Base-by-base conservation (phyloP, 2,329 filamentous ascomycete genomes). In the Thielaviopsis musarum region DNA sequence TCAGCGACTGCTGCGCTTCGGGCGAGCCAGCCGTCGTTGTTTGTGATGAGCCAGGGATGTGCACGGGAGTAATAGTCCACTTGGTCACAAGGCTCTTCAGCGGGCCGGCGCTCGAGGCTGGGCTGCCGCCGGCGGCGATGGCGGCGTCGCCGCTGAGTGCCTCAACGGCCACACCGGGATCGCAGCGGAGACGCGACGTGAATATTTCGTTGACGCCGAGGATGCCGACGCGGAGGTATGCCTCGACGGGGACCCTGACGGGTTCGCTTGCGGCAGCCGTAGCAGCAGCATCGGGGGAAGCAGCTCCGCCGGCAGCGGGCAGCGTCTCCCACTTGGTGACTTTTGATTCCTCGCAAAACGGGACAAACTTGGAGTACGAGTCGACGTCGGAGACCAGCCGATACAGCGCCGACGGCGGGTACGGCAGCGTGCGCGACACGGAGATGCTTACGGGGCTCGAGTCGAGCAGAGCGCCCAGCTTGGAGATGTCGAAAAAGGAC, bases 331-430 rank as follows among this genome's bases (percentile, higher is more conserved):
- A 89, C 61, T 77, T 76, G 1, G 89, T 95, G 49, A 97, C 89
- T 62, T 77, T 79, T 45, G 87, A 91, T 53, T 76, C 76, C 52
- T 81, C 79, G 73, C 91, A 95, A 78, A 94, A 96, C 12, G 93
- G 93, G n/a, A 98, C 81, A 76, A 97, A 98, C 64, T 76, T 70
- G 45, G 79, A 75, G 79, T 98, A 98, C 63, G 82, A 82, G 70
- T 88, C 81, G 64, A 98, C 83, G 71, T 96, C 89, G 72, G 90
- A 83, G 70, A 98, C 91, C 59, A 96, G 79, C 65, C 77, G 76
- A 80, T 93, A 98, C 65, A 98, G 83, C 1, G 81, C 75, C 4
- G 71, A 67, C 34, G 82, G 75, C 0, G 83, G 73, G 75, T 94
- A 94, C 15, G 87, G 86, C 15, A 97, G 84, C 3, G 78, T 85